Evolutionary conservation across 768 basidiomycete species (phyloP).

Genomic region (Lepiota brunneoincarnata): DNA sequence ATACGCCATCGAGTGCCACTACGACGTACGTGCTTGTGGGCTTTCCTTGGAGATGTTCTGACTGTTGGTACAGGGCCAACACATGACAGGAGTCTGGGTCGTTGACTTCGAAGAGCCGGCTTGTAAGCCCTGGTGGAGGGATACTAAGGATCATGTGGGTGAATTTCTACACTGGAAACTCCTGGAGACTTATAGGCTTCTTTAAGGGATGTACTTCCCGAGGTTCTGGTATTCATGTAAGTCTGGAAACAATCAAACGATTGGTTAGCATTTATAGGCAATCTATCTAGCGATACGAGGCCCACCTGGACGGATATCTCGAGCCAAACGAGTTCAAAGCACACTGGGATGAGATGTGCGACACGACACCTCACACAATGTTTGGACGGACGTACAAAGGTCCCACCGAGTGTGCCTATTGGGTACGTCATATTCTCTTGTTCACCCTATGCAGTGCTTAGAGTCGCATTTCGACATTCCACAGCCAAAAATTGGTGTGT

Average conservation of each 20-base stretch:
- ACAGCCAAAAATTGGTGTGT: slow-evolving; percentile 1
- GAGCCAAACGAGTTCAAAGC: slow-evolving; percentile 3
- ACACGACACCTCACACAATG: slow-evolving; percentile 8
- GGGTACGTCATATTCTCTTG: background rate
- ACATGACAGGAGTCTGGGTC: slow-evolving; percentile 6
- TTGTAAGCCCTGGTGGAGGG: slow-evolving; percentile 9
- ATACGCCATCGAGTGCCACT: background rate
- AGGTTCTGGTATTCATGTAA: slow-evolving; percentile 7
- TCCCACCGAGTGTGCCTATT: slow-evolving; percentile 2
- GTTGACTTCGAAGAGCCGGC: slow-evolving; percentile 5
- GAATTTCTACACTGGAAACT: background rate
- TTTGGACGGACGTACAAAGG: background rate
- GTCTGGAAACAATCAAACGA: background rate
- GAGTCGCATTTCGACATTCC: background rate
- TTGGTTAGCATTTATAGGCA: background rate
- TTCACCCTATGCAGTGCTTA: background rate
- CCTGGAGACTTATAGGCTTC: background rate
- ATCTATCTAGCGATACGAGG: slow-evolving; percentile 3
- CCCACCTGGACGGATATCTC: slow-evolving; percentile 5
- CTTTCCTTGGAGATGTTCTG: background rate
- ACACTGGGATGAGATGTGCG: slow-evolving; percentile 7
- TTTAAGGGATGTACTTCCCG: slow-evolving; percentile 2
- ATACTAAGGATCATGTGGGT: slow-evolving; percentile 2
- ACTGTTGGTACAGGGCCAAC: background rate
- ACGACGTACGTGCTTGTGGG: background rate